Evolutionary conservation across 2,329 filamentous ascomycete species (phyloP).

Genomic region (Niveomyces coronatus): DNA sequence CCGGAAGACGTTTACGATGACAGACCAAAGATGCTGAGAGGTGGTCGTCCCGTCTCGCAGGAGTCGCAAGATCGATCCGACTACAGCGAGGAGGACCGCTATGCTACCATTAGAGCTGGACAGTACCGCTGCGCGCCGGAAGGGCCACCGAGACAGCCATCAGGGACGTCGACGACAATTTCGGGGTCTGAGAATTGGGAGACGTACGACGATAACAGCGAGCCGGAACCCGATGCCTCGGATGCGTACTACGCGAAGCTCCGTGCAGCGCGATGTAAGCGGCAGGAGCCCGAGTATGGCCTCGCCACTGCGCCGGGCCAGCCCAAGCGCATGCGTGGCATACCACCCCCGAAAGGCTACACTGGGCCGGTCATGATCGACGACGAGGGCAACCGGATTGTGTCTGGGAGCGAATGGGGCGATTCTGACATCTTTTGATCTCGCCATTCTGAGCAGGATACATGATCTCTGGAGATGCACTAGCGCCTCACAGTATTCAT

Average conservation of each 20-base stretch:
- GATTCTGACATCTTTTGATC: conserved; percentile 50
- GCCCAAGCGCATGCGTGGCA: conserved; percentile 43
- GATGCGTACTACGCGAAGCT: conserved; percentile 76
- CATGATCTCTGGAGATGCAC: neutral
- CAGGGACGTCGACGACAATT: conserved; percentile 56
- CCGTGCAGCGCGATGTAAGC: conserved; percentile 56
- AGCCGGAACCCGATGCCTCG: conserved; percentile 63
- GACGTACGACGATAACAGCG: conserved; percentile 79
- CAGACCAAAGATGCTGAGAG: conserved; percentile 23
- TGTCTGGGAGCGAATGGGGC: conserved; percentile 58
- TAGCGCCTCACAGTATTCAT: conserved; percentile 1
- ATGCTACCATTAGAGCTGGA: conserved; percentile 30
- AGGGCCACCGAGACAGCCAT: conserved; percentile 47
- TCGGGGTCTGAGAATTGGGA: conserved; percentile 96
- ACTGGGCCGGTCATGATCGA: conserved; percentile 41
- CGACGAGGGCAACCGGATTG: conserved; percentile 49
- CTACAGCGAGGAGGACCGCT: conserved; percentile 29
- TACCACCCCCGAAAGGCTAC: conserved; percentile 39
- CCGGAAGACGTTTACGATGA: conserved; percentile 87
- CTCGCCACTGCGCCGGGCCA: conserved; percentile 33
- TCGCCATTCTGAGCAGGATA: neutral
- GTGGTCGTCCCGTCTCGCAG: conserved; percentile 31
- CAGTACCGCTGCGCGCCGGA: conserved; percentile 30
- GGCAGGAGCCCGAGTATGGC: conserved; percentile 41
- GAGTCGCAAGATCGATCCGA: conserved; percentile 22